These are phyloP conservation scores for Cercospora zeae-maydis DNA, from an alignment of 2,329 filamentous ascomycete genomes.

Conservation along the genomic window DNA sequence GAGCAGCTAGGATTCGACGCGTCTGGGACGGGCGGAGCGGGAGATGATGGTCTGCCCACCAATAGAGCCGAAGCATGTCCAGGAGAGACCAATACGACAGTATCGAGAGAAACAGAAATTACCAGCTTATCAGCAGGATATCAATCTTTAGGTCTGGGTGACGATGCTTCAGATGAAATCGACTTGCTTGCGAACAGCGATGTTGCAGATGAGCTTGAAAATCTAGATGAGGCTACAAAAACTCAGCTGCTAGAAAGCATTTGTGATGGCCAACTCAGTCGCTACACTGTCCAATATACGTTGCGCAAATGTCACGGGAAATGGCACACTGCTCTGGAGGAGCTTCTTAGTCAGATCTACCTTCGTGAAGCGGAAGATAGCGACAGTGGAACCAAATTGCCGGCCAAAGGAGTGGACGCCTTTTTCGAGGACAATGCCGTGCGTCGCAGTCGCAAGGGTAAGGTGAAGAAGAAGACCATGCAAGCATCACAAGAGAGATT, in stretches of 20 bases:
- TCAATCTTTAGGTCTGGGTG: slow-evolving; percentile 35
- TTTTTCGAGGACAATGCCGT: slow-evolving; percentile 61
- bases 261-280: slow-evolving; percentile 63
- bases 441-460: slow-evolving; percentile 45
- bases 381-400: slow-evolving; percentile 42
- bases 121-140: slow-evolving; percentile 50
- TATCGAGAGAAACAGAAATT: slow-evolving; percentile 49
- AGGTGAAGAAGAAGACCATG: slow-evolving; percentile 39
- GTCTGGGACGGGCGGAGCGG: slow-evolving; percentile 60
- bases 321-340: slow-evolving; percentile 69
- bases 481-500: slow-evolving; percentile 32
- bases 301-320: slow-evolving; percentile 66
- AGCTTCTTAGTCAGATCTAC: slow-evolving; percentile 73
- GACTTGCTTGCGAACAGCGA: slow-evolving; percentile 26
- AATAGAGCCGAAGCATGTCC: slow-evolving; percentile 36
- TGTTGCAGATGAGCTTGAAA: slow-evolving; percentile 36
- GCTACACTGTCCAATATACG: slow-evolving; percentile 62
- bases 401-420: slow-evolving; percentile 73
- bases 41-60: slow-evolving; percentile 17
- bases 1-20: slow-evolving; percentile 70
- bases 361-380: slow-evolving; percentile 63
- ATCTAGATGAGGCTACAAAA: slow-evolving; percentile 59
- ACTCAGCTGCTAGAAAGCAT: slow-evolving; percentile 61
- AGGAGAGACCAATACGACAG: slow-evolving; percentile 38
- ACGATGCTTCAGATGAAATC: slow-evolving; percentile 21